These are phyloP conservation scores for Neonectria ditissima DNA, from an alignment of 2,329 filamentous ascomycete species.

Conservation along the genomic window DNA sequence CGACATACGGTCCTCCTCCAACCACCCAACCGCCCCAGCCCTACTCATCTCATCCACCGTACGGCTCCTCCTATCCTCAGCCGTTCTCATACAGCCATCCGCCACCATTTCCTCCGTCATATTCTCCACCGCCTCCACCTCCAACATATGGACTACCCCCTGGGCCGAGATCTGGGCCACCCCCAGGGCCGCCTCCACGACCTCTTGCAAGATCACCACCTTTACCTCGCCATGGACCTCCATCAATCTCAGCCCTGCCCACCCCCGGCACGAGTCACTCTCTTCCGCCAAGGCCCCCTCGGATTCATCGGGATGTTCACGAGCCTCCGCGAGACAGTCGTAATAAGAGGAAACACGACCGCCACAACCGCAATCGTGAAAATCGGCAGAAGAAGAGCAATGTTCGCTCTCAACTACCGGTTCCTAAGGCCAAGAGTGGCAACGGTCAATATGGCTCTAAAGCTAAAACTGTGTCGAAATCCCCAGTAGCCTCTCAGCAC, in stretches of 20 bases:
- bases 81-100: slow-evolving; percentile 37
- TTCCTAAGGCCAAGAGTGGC: slow-evolving; percentile 43
- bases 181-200: slow-evolving; percentile 28
- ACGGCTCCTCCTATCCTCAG: slow-evolving; percentile 33
- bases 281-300: slow-evolving; percentile 50
- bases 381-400: slow-evolving; percentile 44
- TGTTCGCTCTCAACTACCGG: slow-evolving; percentile 32
- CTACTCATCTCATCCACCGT: slow-evolving; percentile 22
- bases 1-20: slow-evolving; percentile 38
- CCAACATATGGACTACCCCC: slow-evolving; percentile 34
- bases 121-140: slow-evolving; percentile 36
- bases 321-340: slow-evolving; percentile 46
- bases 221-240: slow-evolving; percentile 31
- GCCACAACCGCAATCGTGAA: slow-evolving; percentile 48
- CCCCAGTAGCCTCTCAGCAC: slow-evolving; percentile 35
- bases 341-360: slow-evolving; percentile 49
- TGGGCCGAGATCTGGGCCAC: slow-evolving; percentile 30
- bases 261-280: slow-evolving; percentile 30
- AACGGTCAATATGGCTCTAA: slow-evolving; percentile 28
- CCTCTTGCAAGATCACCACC: slow-evolving; percentile 32
- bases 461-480: slow-evolving; percentile 33
- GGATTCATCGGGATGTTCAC: slow-evolving; percentile 43
- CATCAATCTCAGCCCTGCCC: slow-evolving; percentile 28
- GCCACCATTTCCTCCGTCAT: slow-evolving; percentile 37
- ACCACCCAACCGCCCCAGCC: slow-evolving; percentile 24